These are phyloP conservation scores for Punctularia strigosozonata DNA, from an alignment of 768 basidiomycete genomes.

Conservation along the genomic window DNA sequence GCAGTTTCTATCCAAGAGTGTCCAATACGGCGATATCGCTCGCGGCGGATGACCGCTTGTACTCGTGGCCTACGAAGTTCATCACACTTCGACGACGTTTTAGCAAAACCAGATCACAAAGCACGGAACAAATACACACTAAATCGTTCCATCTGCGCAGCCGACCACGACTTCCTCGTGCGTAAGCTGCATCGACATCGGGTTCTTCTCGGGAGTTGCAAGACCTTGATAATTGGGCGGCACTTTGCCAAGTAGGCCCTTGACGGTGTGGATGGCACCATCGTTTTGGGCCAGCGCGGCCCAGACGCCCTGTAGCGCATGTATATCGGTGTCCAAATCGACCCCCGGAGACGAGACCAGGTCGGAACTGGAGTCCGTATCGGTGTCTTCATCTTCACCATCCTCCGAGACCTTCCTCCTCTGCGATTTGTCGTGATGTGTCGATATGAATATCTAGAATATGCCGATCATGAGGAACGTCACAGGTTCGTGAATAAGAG, in stretches of 20 bases:
- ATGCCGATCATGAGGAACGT: neutral
- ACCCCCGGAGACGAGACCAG: conserved; percentile 26
- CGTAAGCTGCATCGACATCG: conserved; percentile 88
- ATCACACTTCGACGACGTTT: conserved; percentile 31
- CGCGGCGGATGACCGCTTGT: no score
- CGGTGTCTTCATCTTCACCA: conserved; percentile 8
- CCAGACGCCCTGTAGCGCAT: conserved; percentile 70
- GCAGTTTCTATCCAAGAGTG: no score
- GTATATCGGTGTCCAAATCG: conserved; percentile 54
- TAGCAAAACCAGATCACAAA: conserved; percentile 4
- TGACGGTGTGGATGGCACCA: conserved; percentile 28
- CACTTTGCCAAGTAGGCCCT: conserved; percentile 49
- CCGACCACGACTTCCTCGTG: conserved; percentile 88
- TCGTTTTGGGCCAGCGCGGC: conserved; percentile 40
- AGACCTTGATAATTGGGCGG: conserved; percentile 67
- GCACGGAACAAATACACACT: conserved; percentile 38
- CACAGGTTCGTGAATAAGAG: neutral
- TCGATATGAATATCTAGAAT: conserved; percentile 69
- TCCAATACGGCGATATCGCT: no score
- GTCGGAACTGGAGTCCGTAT: conserved; percentile 6
- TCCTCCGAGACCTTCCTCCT: conserved; percentile 10
- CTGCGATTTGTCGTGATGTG: conserved; percentile 61
- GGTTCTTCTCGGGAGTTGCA: conserved; percentile 84
- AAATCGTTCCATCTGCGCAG: conserved; percentile 85
- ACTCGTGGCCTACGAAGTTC: conserved; percentile 50